Conservation (phyloP, 139 green algal genomes). For the Ettlia oleoabundans region DNA sequence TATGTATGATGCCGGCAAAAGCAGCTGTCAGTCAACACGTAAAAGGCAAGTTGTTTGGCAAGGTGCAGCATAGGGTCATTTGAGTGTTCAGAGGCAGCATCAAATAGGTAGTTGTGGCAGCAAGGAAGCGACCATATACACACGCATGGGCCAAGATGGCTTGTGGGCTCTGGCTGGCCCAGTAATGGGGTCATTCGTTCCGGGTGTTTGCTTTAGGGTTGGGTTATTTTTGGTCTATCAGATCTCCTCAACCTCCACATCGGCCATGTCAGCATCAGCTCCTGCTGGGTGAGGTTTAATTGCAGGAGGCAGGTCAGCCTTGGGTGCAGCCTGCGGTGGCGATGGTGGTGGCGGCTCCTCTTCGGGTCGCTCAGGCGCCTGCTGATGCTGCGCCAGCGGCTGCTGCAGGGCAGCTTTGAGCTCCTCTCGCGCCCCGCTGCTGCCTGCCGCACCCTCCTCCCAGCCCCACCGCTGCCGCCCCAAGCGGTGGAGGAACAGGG, state of each 20-base stretch:
- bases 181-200: too few relatives aligned
- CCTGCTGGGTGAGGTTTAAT: neutral
- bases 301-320: neutral
- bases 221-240: neutral
- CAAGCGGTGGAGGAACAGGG: neutral
- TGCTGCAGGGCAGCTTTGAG: neutral
- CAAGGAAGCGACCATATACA: too few relatives aligned
- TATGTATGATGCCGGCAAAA: too few relatives aligned
- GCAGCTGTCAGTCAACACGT: too few relatives aligned
- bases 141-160: too few relatives aligned
- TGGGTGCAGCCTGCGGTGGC: too few relatives aligned
- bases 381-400: neutral
- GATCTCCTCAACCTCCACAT: neutral
- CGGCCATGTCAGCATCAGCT: neutral
- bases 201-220: neutral
- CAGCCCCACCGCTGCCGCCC: slow-evolving; percentile 16
- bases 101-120: too few relatives aligned
- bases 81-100: too few relatives aligned
- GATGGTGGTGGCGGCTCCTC: too few relatives aligned
- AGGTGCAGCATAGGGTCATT: too few relatives aligned
- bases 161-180: too few relatives aligned
- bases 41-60: too few relatives aligned
- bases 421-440: neutral
- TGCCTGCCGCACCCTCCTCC: neutral
- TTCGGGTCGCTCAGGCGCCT: neutral